These are phyloP conservation scores for Trichomonas gallinae DNA, from an alignment of 208 protist species.

Conservation along the genomic window DNA sequence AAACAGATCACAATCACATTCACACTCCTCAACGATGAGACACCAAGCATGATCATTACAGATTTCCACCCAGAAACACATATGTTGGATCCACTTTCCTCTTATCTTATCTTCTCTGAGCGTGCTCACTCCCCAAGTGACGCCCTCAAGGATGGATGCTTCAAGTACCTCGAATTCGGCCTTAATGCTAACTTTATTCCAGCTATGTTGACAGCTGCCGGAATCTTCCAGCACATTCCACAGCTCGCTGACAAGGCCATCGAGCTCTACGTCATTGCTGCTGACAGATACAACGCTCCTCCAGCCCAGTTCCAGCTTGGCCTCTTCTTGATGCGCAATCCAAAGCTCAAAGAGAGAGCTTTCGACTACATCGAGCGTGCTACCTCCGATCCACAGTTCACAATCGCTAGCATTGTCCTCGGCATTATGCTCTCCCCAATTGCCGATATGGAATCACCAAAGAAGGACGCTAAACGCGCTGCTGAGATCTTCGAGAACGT, in stretches of 20 bases:
- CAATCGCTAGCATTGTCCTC: not conserved
- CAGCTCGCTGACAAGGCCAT: not conserved
- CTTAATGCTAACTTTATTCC: not conserved
- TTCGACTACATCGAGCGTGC: not conserved
- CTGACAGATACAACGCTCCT: not conserved
- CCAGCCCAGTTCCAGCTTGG: not conserved
- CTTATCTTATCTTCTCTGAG: not conserved
- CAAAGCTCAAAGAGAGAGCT: not conserved
- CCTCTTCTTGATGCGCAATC: not conserved
- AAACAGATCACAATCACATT: not conserved
- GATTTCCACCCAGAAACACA: not conserved
- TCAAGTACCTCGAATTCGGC: not conserved
- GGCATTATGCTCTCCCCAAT: not conserved
- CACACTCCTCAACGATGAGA: not conserved
- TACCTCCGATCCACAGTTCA: not conserved
- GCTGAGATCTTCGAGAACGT: not conserved
- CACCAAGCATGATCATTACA: not conserved
- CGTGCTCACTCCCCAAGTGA: not conserved
- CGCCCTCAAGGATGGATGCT: not conserved
- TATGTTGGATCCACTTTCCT: not conserved
- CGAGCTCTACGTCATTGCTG: not conserved
- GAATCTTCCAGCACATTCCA: not conserved
- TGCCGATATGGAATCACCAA: not conserved
- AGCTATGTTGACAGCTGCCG: not conserved
- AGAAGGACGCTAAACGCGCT: not conserved